Evolutionary conservation across 202 grass and related monocot genomes (phyloP).

Genomic region (Bolboschoenoplectus hybrid): DNA sequence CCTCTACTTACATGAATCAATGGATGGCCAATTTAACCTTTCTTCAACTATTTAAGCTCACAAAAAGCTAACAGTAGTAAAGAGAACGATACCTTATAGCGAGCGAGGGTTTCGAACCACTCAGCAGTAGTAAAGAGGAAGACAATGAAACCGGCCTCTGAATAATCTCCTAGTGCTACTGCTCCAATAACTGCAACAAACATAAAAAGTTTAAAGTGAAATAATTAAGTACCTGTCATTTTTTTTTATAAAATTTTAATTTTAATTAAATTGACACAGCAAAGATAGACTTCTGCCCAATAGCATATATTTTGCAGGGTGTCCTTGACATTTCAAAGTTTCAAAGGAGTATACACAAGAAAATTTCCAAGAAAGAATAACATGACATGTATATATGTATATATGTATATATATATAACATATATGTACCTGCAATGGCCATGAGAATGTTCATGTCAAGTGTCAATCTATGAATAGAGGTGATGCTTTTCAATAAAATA

Average conservation of each 20-base stretch:
- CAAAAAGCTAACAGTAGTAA: background rate
- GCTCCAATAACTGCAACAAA: slow-evolving; percentile 48
- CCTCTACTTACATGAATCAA: background rate
- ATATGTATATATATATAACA: background rate
- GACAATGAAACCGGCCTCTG: slow-evolving; percentile 75
- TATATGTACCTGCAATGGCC: slow-evolving; percentile 52
- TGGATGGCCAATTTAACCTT: background rate
- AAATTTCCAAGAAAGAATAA: background rate
- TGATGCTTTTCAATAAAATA: slow-evolving; percentile 48
- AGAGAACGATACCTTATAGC: slow-evolving; percentile 44
- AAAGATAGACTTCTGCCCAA: background rate
- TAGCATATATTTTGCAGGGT: background rate
- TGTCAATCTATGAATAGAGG: slow-evolving; percentile 33
- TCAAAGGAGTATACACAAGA: background rate
- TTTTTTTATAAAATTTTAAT: background rate
- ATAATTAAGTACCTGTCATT: background rate
- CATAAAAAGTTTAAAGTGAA: background rate
- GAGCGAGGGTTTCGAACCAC: slow-evolving; percentile 76
- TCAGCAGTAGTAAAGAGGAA: slow-evolving; percentile 80
- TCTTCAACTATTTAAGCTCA: background rate
- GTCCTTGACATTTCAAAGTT: background rate
- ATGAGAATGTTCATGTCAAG: slow-evolving; percentile 89
- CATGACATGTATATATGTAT: too few relatives aligned
- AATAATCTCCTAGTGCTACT: slow-evolving; percentile 52
- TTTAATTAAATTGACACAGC: background rate